These are phyloP conservation scores for Pelargonium citronellum DNA, from an alignment of 441 rosid species.

Conservation along the genomic window DNA sequence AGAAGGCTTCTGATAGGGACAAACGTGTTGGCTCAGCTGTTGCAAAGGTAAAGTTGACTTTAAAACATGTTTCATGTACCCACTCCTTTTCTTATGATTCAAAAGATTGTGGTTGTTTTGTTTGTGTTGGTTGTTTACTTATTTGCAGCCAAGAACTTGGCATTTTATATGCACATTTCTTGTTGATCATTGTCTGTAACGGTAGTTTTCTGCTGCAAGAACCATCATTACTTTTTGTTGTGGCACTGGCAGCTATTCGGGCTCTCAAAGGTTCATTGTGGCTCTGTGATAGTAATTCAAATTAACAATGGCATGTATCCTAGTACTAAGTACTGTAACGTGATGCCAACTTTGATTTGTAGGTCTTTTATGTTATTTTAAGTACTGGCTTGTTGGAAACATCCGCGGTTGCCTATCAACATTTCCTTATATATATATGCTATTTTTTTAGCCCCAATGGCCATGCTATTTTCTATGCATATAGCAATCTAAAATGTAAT, in stretches of 20 bases:
- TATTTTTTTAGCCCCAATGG: too few species aligned
- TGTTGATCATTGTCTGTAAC: not conserved
- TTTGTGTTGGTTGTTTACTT: not conserved
- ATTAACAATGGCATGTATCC: not conserved
- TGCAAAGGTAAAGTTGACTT: conserved; percentile 63
- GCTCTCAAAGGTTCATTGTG: not conserved
- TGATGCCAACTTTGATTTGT: too few species aligned
- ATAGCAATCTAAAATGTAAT: too few species aligned
- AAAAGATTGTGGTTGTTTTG: not conserved
- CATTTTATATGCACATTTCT: not conserved
- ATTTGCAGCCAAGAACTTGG: too few species aligned
- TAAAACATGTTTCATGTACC: conserved; percentile 8
- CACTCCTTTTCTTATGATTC: not conserved
- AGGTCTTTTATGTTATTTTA: too few species aligned
- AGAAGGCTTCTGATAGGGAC: conserved; percentile 82
- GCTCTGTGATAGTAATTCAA: not conserved
- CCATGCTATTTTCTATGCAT: too few species aligned
- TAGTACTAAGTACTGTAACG: not conserved
- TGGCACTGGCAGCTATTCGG: not conserved
- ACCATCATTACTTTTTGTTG: not conserved
- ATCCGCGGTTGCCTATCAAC: too few species aligned
- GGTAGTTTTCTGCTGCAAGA: not conserved
- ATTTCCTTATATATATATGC: too few species aligned
- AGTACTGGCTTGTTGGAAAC: too few species aligned
- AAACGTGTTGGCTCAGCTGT: conserved; percentile 79